Evolutionary conservation across 2,329 filamentous ascomycete genomes (phyloP).

Genomic region (Colletotrichum viniferum): DNA sequence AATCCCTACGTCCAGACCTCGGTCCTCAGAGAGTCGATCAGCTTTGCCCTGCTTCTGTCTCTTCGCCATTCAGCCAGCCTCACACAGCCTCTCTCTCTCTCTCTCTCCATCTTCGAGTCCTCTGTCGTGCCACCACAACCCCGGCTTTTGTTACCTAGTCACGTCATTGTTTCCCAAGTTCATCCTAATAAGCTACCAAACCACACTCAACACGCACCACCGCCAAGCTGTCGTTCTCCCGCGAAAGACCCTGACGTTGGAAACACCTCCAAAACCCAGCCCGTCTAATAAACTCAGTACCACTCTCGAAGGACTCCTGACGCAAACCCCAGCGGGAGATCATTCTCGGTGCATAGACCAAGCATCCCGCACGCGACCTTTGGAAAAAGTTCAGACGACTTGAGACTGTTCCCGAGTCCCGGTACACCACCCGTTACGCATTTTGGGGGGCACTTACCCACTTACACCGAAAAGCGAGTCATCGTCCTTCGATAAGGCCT

Average conservation of each 20-base stretch:
- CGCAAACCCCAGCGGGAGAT: constrained; percentile 20
- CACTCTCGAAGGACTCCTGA: constrained; percentile 7
- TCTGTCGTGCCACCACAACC: background rate
- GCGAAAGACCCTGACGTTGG: background rate
- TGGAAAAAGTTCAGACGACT: constrained; percentile 13
- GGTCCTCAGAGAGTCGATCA: background rate
- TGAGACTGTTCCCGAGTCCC: constrained; percentile 18
- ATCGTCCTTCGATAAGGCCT: background rate
- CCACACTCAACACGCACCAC: background rate
- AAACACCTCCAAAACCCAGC: background rate
- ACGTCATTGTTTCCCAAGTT: background rate
- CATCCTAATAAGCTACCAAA: background rate
- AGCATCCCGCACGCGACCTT: background rate
- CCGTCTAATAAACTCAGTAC: constrained; percentile 6
- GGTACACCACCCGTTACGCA: constrained; percentile 13
- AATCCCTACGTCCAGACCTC: background rate
- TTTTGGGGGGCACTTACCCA: background rate
- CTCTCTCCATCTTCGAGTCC: background rate
- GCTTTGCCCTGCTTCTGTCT: background rate
- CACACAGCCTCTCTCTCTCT: background rate
- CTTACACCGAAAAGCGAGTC: background rate
- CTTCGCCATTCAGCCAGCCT: background rate
- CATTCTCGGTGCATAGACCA: background rate
- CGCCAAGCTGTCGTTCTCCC: background rate
- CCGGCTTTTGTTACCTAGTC: background rate